Evolutionary conservation across 2,329 filamentous ascomycete species (phyloP), one percentile per base, ranked within the genome.

Genomic region (Fusarium albosuccineum): DNA sequence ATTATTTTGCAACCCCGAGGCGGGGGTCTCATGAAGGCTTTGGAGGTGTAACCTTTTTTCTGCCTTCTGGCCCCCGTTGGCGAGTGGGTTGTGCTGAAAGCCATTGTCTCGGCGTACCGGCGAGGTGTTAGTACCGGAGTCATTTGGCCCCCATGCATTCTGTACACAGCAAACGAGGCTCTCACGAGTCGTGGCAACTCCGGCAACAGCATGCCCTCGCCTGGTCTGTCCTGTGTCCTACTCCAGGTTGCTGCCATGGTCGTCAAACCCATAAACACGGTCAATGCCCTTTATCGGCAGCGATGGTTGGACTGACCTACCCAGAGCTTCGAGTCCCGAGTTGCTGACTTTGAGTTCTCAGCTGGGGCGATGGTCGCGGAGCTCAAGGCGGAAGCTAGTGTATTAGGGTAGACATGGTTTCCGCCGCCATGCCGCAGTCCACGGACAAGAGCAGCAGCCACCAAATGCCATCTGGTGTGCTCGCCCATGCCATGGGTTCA

Each of bases 41-140:
- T 17, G 45, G 53, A 51, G 41, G 51, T 57, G 40, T 40, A 50
- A 50, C 62, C 16, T 16, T 53, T 49, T 36, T 40, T 60, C 42
- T 56, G 33, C 49, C 29, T 39, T 39, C 36, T 45, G 26, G 50
- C 50, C 45, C 36, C 26, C 8, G 36, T 37, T 27, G 13, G 22
- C 33, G 22, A 22, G 11, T 44, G 22, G 40, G 11, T 44, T 44
- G 22, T 6, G 10, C 40, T 26, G 10, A 44, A 14, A 17, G 22
- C 10, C 40, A 40, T 40, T 46, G 30, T 27, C 26, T 51, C 41
- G 22, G 36, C n/a, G 10, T 33, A 40, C 5, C 29, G 30, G 39
- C 11, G 14, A 27, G 22, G 22, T 49, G 45, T 22, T 53, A 27
- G 33, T 34, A 4, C 33, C 16, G n/a, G 7, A 22, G 9, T 33